Evolutionary conservation across 345 rosid genomes (phyloP), one percentile per base, ranked within the genome.

Genomic region (Aquilaria sinensis): DNA sequence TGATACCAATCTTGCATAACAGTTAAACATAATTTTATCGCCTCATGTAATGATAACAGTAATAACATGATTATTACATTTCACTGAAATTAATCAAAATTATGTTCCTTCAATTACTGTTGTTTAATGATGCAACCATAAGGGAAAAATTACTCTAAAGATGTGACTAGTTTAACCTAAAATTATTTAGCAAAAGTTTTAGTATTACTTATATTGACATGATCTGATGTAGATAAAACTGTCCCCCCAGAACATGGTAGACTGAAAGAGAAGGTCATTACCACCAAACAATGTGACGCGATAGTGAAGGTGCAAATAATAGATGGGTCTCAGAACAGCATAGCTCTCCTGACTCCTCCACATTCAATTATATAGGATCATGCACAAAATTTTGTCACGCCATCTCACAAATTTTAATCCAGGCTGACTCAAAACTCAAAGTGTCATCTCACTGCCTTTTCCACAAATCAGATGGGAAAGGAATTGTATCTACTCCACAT

Each of bases 401-500:
- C 58, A 64, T 56, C 57, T 61, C 55, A 47, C 50, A 60, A 56
- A 70, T 60, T 58, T 45, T 55, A 54, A 60, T 12, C 51, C 57
- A 16, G 23, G 23, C 56, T 37, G 31, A 52, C 45, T 52, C 31
- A 14, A 53, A 56, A 43, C 64, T 57, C 50, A 31, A 57, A 51
- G 48, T 34, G 54, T 61, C 50, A 31, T 49, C 30, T 3, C 61
- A 31, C 46, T 61, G 57, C 69, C 67, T 51, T 47, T 51, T 45
- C 64, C 31, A 5, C 6, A 46, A 47, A 64, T 53, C 12, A 31
- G 41, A 56, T 57, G 63, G 47, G 62, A 71, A 8, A 15, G 48
- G 70, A 54, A 54, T 53, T 53, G 57, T 29, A 49, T 51, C 72
- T 80, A 82, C 74, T 77, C 83, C 68, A 75, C 69, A 58, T 62